Percentiles rank a stretch among this genome's conserved stretches.
phyloP scores from a whole-genome alignment of 768 basidiomycete genomes.

The Tulasnella sp. region DNA sequence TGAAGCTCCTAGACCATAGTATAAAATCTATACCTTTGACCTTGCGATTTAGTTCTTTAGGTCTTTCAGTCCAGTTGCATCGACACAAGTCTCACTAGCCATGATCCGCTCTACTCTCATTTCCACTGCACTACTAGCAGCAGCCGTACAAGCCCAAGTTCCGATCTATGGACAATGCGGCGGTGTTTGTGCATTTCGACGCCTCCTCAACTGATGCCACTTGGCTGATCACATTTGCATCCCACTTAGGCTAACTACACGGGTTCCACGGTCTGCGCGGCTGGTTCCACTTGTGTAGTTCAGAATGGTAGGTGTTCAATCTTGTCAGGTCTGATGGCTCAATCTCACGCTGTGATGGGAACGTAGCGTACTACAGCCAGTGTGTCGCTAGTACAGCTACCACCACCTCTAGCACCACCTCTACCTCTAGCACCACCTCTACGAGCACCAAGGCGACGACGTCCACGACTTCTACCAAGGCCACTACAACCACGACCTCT shows the following conservation, averaged over 20 bases:
- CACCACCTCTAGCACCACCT: not conserved
- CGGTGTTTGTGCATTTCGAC: no score
- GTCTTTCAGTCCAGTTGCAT: no score
- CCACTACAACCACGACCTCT: not conserved
- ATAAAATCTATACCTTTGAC: no score
- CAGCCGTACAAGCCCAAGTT: no score
- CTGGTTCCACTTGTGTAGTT: not conserved
- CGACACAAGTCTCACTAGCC: no score
- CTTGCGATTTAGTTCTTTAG: no score
- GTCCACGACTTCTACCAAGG: not conserved
- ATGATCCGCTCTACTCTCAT: no score
- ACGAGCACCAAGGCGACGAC: not conserved
- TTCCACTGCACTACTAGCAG: no score
- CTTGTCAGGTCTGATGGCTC: not conserved
- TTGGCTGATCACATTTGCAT: no score
- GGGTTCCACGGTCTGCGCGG: not conserved
- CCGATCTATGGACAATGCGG: no score
- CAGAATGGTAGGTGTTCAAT: not conserved
- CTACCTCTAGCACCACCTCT: not conserved
- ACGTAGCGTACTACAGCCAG: not conserved
- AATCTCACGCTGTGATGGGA: not conserved
- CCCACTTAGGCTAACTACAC: not conserved
- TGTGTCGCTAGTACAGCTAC: not conserved
- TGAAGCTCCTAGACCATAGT: no score
- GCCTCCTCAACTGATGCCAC: no score